phyloP scores from a whole-genome alignment of 176 grass and related monocot species.

The Leersia perrieri region DNA sequence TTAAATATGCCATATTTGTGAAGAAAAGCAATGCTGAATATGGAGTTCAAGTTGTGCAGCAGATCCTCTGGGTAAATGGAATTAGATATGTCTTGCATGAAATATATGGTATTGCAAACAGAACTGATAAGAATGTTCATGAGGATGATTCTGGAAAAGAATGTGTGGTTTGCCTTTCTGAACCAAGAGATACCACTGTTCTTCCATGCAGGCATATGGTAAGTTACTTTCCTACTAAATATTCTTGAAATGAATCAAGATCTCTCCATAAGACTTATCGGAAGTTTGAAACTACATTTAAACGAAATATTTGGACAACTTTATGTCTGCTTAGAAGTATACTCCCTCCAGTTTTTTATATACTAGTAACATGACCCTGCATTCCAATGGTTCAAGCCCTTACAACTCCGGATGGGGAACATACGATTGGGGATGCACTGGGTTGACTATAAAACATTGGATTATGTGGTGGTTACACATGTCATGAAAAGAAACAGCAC shows the following conservation, averaged over 20 bases:
- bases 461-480: too few species aligned
- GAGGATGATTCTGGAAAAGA: conserved; percentile 59
- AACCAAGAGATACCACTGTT: conserved; percentile 61
- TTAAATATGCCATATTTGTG: conserved; percentile 57
- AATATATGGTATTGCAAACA: conserved; percentile 57
- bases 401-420: too few species aligned
- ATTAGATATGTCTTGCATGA: conserved; percentile 66
- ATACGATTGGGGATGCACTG: too few species aligned
- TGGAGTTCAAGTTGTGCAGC: conserved; percentile 38
- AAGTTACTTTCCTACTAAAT: conserved; percentile 13
- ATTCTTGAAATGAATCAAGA: not conserved
- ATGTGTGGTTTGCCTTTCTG: conserved; percentile 70
- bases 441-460: too few species aligned
- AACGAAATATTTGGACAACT: not conserved
- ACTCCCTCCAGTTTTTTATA: too few species aligned
- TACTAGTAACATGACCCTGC: too few species aligned
- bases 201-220: conserved; percentile 79
- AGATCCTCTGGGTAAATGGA: conserved; percentile 58
- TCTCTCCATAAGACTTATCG: not conserved
- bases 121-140: conserved; percentile 31
- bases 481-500: too few species aligned
- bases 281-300: not conserved
- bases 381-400: too few species aligned
- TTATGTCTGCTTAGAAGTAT: not conserved
- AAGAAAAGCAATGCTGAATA: conserved; percentile 45